Conservation (phyloP, 2,329 filamentous ascomycete genomes). For the Acrocalymma vagum region DNA sequence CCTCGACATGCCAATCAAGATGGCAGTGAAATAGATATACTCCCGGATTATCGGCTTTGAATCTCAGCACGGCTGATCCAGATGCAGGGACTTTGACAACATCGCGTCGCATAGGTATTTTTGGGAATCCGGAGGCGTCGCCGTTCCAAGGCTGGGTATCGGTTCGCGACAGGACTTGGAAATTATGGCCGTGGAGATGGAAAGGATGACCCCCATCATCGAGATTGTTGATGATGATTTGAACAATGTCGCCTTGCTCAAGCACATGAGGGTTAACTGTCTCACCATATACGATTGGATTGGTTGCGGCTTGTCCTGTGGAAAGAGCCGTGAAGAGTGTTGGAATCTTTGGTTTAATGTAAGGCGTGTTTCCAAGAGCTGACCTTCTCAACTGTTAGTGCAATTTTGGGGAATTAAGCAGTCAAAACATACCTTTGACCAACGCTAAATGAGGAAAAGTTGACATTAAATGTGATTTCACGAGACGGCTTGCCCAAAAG, state of each 20-base stretch:
- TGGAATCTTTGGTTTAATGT: constrained; percentile 75
- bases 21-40: no score
- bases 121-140: constrained; percentile 41
- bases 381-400: constrained; percentile 66
- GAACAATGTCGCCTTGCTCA: no score
- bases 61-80: no score
- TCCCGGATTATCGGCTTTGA: constrained; percentile 47
- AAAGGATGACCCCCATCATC: constrained; percentile 58
- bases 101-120: constrained; percentile 58
- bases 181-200: constrained; percentile 48
- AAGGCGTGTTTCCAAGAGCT: constrained; percentile 71
- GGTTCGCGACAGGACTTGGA: constrained; percentile 47
- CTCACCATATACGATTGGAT: no score
- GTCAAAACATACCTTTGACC: no score
- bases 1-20: constrained; percentile 13
- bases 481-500: no score
- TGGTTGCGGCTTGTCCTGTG: constrained; percentile 51
- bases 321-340: constrained; percentile 78
- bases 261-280: no score
- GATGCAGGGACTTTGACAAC: constrained; percentile 53
- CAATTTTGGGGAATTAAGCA: constrained; percentile 68
- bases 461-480: no score
- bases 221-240: no score
- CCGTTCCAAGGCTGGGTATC: constrained; percentile 54
- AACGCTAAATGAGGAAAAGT: no score